Base-by-base conservation (phyloP, 2,329 filamentous ascomycete genomes). In the Phialophora verrucosa region DNA sequence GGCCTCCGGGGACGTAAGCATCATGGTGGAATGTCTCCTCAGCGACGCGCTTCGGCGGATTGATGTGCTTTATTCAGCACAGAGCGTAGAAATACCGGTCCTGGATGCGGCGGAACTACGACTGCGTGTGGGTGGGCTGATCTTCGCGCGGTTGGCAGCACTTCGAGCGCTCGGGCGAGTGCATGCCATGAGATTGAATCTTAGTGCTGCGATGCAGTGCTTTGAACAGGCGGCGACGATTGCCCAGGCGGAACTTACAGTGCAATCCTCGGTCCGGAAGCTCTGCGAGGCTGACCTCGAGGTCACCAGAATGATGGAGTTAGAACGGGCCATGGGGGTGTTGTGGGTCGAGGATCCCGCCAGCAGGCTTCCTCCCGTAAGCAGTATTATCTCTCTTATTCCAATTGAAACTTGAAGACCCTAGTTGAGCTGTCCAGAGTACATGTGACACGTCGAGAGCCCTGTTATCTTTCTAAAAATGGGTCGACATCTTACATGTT, bases 211-310 rank as follows among this genome's bases (percentile, higher is more conserved):
- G 2, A 20, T 59, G 17, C 38, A 11, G 23, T 61, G n/a, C 32
- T 65, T 62, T 14, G 57, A 59, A 10, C 49, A 59, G 29, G 56
- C 62, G 31, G 38, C 58, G 29, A 31, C 32, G 7, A 31, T 64
- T n/a, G 65, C 65, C 23, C 8, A 31, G 20, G 47, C 51, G 17
- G 25, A 62, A 11, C 42, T 67, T 27, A 27, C 20, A 20, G 49
- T 23, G 31, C 53, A 53, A 20, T 54, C 56, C 4, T 47, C 54
- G 11, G 32, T 54, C 42, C 59, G 51, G 25, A 54, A 61, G n/a
- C 42, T 67, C 11, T 63, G 55, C 53, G n/a, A 55, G 44, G 57
- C 55, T 27, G 65, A 67, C 27, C 55, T 67, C 32, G 60, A 42
- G 8, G 44, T 49, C 5, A 49, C 50, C 12, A 57, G 38, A 38